Evolutionary conservation across 2,329 filamentous ascomycete species (phyloP), one percentile per base, ranked within the genome.

Genomic region (Hymenoscyphus infarciens): DNA sequence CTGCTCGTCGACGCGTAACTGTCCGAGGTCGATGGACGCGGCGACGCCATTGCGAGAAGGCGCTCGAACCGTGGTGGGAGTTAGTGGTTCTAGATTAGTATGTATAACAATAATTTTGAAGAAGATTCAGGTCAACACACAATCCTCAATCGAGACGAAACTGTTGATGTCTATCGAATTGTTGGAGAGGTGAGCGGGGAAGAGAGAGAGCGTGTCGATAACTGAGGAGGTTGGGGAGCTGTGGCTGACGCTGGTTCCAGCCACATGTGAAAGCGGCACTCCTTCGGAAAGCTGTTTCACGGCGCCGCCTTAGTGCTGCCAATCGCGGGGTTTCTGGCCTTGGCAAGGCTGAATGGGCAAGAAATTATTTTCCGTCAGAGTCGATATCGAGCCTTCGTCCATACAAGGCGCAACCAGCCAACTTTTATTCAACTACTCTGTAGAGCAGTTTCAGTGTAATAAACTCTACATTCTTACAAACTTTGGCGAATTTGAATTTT

Each of bases 1-100:
- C 42, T 60, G 19, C 19, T 22, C 8, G 45, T 49, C 45, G 45
- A 49, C 7, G 45, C 19, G 61, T 68, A 66, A 63, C 67, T 72
- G 27, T 66, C 60, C 15, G 71, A 71, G 15, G 70, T 71, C 4
- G 68, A 69, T 10, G 69, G 65, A 38, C 68, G 61, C 16, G 68
- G 60, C 25, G 64, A 65, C 2, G 65, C 60, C 67, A 70, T 69
- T 59, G 16, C 29, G 33, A 49, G 8, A 22, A 22, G 45, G 10
- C 10, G 19, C 10, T 22, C 2, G 45, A 49, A 49, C 1, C 42
- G 45, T 49, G 22, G 1, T 49, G 19, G 11, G 19, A 8, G 10
- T 58, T 56, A 63, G 45, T 55, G 11, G 45, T 54, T 61, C 19
- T 56, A 42, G 15, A 29, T 70, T 68, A 70, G 59, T 65, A 8